Base-by-base conservation (phyloP, 805 yeast species). In the Debaryomyces castellii region DNA sequence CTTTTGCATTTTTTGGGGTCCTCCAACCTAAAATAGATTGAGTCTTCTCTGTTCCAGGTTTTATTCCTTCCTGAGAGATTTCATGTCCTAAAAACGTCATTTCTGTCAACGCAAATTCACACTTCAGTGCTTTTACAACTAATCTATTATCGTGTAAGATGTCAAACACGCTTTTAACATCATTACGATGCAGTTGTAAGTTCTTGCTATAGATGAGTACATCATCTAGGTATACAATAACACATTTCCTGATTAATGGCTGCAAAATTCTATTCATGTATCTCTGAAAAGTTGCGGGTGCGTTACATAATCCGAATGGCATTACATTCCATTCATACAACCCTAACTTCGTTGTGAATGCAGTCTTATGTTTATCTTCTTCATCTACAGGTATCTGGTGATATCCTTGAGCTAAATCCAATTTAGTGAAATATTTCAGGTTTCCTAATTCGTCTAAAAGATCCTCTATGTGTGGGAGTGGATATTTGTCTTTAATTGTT, bases 251-350 rank as follows among this genome's bases (percentile, higher is more conserved):
- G 8, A 17, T 11, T 14, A 7, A 4, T 20, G 23, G 21, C 14
- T 16, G 18, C 21, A 38, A 16, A 24, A 38, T n/a, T 16, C 6
- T 5, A 23, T 38, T 38, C 43, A 46, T 46, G 8, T 21, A 21
- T 14, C 38, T 12, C 40, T 59, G 63, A 37, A 62, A 60, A 3
- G 54, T 44, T 1, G 59, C 55, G 65, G n/a, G 64, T 1, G 61
- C 64, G 40, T 54, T 58, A 10, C 48, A 25, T 35, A 56, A 40
- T 1, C 64, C 66, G 42, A 60, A 58, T 0, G 62, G 64, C 60
- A 60, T 55, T 5, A 55, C 63, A 1, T 24, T 40, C 46, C 50
- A 61, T 36, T 60, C 52, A 40, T 41, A 58, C 5, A 46, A 45
- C 9, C 62, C 66, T 7, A 16, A 6, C 2, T 24, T 46, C 0